These are phyloP conservation scores for Cyberlindnera euphorbiiphila DNA, from an alignment of 805 yeast species.

Conservation along the genomic window DNA sequence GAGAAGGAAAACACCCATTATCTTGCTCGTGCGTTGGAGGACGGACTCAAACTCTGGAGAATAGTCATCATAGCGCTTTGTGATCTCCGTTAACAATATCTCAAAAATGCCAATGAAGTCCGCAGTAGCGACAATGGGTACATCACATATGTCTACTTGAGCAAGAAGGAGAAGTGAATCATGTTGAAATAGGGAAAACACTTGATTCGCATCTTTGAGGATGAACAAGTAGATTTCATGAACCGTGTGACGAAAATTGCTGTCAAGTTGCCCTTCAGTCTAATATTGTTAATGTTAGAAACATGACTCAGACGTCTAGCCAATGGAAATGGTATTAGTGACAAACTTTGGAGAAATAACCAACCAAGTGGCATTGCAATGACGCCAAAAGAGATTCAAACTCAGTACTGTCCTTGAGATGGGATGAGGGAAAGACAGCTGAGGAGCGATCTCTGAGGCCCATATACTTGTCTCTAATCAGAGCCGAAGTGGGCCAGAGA, in stretches of 20 bases:
- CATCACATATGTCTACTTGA: constrained; percentile 5
- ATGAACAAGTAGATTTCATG: constrained; percentile 12
- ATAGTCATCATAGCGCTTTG: constrained; percentile 17
- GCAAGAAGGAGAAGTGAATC: constrained; percentile 16
- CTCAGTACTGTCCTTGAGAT: neutral
- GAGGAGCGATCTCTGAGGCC: constrained; percentile 1
- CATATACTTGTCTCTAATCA: constrained; percentile 10
- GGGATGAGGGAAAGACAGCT: neutral
- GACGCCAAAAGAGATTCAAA: neutral
- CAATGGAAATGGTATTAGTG: neutral
- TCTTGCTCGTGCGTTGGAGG: constrained; percentile 13
- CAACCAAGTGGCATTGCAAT: constrained; percentile 2
- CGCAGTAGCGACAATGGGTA: constrained; percentile 9
- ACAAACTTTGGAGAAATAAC: constrained; percentile 3
- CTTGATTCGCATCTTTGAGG: constrained; percentile 7
- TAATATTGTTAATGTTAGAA: neutral
- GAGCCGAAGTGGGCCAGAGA: constrained; percentile 13
- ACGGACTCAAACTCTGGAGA: constrained; percentile 9
- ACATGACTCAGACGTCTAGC: neutral
- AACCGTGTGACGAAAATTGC: constrained; percentile 6
- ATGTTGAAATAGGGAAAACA: constrained; percentile 12
- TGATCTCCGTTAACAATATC: constrained; percentile 13
- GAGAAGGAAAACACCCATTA: constrained; percentile 17
- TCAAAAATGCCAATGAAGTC: constrained; percentile 20
- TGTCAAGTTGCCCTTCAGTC: neutral